Base-by-base conservation (phyloP, 352 stramenopile genomes). In the Pythium oligandrum region DNA sequence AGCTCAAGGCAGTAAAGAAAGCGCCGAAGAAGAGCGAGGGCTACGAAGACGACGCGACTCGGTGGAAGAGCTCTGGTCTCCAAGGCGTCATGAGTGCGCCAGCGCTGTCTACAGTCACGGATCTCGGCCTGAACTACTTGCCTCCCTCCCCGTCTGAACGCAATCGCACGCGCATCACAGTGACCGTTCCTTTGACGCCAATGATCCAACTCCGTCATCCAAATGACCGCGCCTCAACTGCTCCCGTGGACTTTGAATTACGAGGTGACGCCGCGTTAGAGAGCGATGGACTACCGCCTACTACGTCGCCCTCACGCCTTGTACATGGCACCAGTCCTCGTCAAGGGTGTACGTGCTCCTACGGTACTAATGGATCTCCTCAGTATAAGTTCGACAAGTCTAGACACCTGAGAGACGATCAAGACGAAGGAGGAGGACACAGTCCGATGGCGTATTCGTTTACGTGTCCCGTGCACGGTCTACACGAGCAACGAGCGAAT, bases 331-430 rank as follows among this genome's bases (percentile, higher is more conserved):
- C 3, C 6, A 55, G 44, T 35, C 57, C 49, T 2, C 5, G n/a
- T 3, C 53, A 54, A 26, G 39, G 35, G 6, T 64, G 57, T 17
- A 51, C 51, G 11, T 64, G 57, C 51, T 52, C 57, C 1, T 9
- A 44, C 17, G 17, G 17, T 26, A 26, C 17, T 26, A 26, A 26
- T 26, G 17, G 17, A 26, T 26, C 17, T 26, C 17, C 17, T 26
- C 17, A 26, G 17, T 26, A 26, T 0, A 26, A 26, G 17, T 26
- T 26, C 17, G 17, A 26, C 17, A 26, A 26, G 17, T 26, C 17
- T 26, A 26, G 17, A 26, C 17, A 26, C 17, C 17, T 26, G 17
- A 26, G 17, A 26, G 17, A 30, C 17, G 6, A 26, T 34, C 40
- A 43, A 34, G 31, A 35, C 4, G 38, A 54, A 10, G 17, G 43